A percentile compares a stretch with the other conserved stretches of the same genome.
These are phyloP conservation scores for Trichoderma gamsii DNA, from an alignment of 495 filamentous ascomycete species.

Conservation along the genomic window DNA sequence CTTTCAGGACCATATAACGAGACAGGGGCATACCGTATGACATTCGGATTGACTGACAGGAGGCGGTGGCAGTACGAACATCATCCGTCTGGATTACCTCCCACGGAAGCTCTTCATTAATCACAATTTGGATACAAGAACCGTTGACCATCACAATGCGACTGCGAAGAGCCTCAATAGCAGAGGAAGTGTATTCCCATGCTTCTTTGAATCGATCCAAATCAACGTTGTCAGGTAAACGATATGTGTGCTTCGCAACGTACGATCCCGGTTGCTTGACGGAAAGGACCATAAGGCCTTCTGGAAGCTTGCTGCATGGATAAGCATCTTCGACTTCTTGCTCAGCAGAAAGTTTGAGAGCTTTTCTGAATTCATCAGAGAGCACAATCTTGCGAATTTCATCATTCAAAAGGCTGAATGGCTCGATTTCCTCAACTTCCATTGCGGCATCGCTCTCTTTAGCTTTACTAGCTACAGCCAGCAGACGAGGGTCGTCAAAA, in stretches of 20 bases:
- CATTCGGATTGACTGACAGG: slow-evolving; percentile 6
- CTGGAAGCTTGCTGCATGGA: slow-evolving; percentile 50
- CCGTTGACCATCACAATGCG: slow-evolving; percentile 22
- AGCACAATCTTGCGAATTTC: not conserved
- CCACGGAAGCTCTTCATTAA: slow-evolving; percentile 16
- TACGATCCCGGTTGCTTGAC: slow-evolving; percentile 23
- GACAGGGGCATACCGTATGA: slow-evolving; percentile 20
- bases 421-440: not conserved
- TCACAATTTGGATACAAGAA: slow-evolving; percentile 24
- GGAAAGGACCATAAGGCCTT: slow-evolving; percentile 45
- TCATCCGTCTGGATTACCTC: not conserved
- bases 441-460: not conserved
- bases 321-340: slow-evolving; percentile 45
- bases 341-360: not conserved
- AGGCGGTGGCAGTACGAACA: not conserved
- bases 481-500: slow-evolving; percentile 42
- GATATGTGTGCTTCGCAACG: not conserved
- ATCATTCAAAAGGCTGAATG: not conserved
- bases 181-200: slow-evolving; percentile 35
- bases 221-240: slow-evolving; percentile 2
- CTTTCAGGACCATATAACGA: slow-evolving; percentile 29
- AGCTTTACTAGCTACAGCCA: not conserved
- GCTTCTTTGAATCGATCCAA: not conserved
- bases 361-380: not conserved
- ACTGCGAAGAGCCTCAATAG: slow-evolving; percentile 60